phyloP scores from a whole-genome alignment of 805 yeast species.

The Nakazawaea wyomingensis region DNA sequence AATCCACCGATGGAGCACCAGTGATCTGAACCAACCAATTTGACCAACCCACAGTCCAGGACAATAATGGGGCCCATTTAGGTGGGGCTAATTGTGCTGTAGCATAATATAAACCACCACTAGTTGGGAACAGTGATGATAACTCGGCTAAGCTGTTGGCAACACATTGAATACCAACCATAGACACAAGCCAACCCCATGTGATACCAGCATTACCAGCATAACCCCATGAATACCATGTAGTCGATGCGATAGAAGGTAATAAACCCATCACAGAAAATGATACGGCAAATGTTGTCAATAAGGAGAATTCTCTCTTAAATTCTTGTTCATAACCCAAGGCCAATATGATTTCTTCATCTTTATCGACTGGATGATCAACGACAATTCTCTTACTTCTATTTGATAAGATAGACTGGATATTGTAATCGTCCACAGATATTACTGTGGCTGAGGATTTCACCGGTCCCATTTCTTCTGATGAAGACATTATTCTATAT shows the following conservation, averaged over 20 bases:
- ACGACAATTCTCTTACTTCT: slow-evolving; percentile 24
- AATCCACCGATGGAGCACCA: slow-evolving; percentile 56
- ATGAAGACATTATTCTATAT: neutral
- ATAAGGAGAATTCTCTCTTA: slow-evolving; percentile 52
- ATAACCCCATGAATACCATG: slow-evolving; percentile 54
- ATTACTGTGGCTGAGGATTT: slow-evolving; percentile 24
- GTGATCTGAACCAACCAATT: slow-evolving; percentile 64
- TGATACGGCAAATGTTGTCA: slow-evolving; percentile 57
- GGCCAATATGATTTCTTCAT: slow-evolving; percentile 51
- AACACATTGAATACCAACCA: slow-evolving; percentile 50
- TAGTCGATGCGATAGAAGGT: slow-evolving; percentile 63
- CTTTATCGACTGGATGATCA: slow-evolving; percentile 42
- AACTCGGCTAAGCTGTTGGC: slow-evolving; percentile 63
- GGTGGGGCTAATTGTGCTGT: slow-evolving; percentile 58
- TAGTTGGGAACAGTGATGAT: slow-evolving; percentile 60
- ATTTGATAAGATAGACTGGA: slow-evolving; percentile 22
- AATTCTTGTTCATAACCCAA: slow-evolving; percentile 64
- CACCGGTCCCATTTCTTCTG: slow-evolving; percentile 12
- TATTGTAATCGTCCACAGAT: slow-evolving; percentile 23
- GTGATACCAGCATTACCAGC: slow-evolving; percentile 61
- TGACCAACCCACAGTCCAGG: slow-evolving; percentile 63
- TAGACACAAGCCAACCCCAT: slow-evolving; percentile 57
- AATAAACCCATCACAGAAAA: slow-evolving; percentile 62
- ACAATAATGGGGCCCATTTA: slow-evolving; percentile 43
- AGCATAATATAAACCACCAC: slow-evolving; percentile 68